Evolutionary conservation across 2,329 filamentous ascomycete species (phyloP).

Genomic region (Pseudogymnoascus sp.): DNA sequence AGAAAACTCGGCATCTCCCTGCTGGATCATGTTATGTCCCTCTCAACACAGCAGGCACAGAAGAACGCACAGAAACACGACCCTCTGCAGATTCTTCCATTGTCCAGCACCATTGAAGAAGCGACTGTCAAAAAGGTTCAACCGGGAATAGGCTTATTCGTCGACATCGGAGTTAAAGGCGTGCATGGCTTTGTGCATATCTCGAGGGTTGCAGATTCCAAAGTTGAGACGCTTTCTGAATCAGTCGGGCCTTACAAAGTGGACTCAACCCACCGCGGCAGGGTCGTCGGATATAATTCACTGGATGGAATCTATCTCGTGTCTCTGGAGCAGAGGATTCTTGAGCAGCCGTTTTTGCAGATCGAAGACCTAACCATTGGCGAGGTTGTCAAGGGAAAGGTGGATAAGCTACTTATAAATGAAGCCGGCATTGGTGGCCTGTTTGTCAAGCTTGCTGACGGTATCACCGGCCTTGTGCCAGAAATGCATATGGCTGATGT

Average conservation of each 20-base stretch:
- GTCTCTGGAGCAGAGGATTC: slow-evolving; percentile 71
- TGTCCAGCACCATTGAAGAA: slow-evolving; percentile 69
- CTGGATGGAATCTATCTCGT: slow-evolving; percentile 80
- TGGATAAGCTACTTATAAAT: slow-evolving; percentile 77
- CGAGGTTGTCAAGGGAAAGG: slow-evolving; percentile 67
- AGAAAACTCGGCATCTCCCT: slow-evolving; percentile 84
- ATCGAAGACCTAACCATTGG: slow-evolving; percentile 83
- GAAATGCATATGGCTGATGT: slow-evolving; percentile 86
- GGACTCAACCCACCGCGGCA: slow-evolving; percentile 69
- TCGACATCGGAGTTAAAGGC: slow-evolving; percentile 58
- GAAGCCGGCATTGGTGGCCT: slow-evolving; percentile 72
- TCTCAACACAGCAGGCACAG: slow-evolving; percentile 39
- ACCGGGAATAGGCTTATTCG: slow-evolving; percentile 70
- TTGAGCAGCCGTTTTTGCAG: slow-evolving; percentile 85
- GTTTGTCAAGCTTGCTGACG: slow-evolving; percentile 75
- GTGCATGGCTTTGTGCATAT: slow-evolving; percentile 89
- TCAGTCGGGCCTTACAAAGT: slow-evolving; percentile 69
- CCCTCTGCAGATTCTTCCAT: slow-evolving; percentile 53
- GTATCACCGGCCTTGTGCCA: slow-evolving; percentile 80
- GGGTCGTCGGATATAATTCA: slow-evolving; percentile 78
- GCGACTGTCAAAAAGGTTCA: slow-evolving; percentile 76
- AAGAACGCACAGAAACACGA: slow-evolving; percentile 36
- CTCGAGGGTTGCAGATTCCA: slow-evolving; percentile 82
- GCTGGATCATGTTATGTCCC: slow-evolving; percentile 69
- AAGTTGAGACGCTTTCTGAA: slow-evolving; percentile 74